A percentile compares a stretch with the other conserved stretches of the same genome.
Evolutionary conservation across 345 rosid species (phyloP).

Genomic region (Garcia nutans): DNA sequence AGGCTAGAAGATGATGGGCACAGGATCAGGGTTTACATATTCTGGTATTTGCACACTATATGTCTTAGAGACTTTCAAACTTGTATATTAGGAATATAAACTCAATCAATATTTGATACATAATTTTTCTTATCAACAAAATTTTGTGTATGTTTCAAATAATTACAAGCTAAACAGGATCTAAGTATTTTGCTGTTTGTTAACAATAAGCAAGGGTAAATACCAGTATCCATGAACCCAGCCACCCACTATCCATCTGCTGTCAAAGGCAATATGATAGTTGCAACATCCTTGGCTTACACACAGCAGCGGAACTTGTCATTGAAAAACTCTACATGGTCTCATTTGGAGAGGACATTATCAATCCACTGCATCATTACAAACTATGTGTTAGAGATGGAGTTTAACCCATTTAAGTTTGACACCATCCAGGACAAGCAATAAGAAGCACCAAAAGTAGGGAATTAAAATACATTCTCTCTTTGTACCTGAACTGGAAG

Average conservation of each 20-base stretch:
- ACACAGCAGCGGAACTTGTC: slow-evolving; percentile 92
- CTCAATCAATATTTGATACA: neutral
- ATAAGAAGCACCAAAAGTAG: neutral
- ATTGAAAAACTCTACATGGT: slow-evolving; percentile 59
- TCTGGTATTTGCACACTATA: too few species aligned
- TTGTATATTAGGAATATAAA: too few species aligned
- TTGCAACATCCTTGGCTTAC: slow-evolving; percentile 71
- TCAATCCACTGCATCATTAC: slow-evolving; percentile 73
- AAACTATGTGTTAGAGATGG: slow-evolving; percentile 4
- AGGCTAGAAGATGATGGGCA: too few species aligned
- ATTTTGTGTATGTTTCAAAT: neutral
- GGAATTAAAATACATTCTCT: neutral
- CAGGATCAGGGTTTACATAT: too few species aligned
- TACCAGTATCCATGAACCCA: slow-evolving; percentile 26
- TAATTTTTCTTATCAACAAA: neutral
- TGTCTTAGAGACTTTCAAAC: too few species aligned
- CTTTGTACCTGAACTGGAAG: slow-evolving; percentile 78
- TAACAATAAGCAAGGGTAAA: neutral
- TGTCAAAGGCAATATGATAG: slow-evolving; percentile 41
- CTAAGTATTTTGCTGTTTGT: neutral
- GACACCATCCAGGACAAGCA: neutral
- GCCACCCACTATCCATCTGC: slow-evolving; percentile 53
- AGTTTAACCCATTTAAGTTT: neutral
- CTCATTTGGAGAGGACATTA: slow-evolving; percentile 63
- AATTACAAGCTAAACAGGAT: neutral